Base-by-base conservation (phyloP, 73 alveolate species). In the Effrenium voratum region DNA sequence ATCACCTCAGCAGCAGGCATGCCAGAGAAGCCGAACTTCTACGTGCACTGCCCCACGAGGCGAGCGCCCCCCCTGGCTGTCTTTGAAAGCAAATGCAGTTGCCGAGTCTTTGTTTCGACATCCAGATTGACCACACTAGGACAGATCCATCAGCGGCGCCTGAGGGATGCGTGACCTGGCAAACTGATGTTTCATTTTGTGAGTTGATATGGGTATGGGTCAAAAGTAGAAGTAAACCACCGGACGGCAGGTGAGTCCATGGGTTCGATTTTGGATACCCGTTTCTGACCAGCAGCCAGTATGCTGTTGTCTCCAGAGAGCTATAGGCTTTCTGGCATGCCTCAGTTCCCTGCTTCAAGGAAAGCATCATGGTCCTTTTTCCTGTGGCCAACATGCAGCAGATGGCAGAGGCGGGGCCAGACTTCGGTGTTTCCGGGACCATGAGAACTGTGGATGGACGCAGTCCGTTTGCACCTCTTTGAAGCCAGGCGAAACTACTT, bases 21-120 rank as follows among this genome's bases (percentile, higher is more conserved):
- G 43, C 81, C 98, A 2, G 91, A 70, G 63, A 13, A 81, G 49
- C 98, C 98, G 52, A 91, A 91, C 86, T 91, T 91, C 81, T 91
- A 91, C 34, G 98, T 91, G 88, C 98, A 91, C 47, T 91, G 98
- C 68, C 98, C 98, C 57, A 91, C 88, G 63, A 91, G 98, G 98
- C 26, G 59, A 50, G 38, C n/a, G 24, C 41, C 10, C 36, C 50
- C 30, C 6, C 24, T n/a, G 16, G 84, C 28, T 73, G 34, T 15
- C 28, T 72, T 10, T 26, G 22, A 57, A 57, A 0, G 28, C 72
- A 57, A 1, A 57, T 57, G 72, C n/a, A 22, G 72, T 22, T 57
- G 72, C 72, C 16, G 3, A 22, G 16, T 57, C n/a, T 57, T 2
- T 57, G 16, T 57, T 57, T 57, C 16, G 28, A 57, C 3, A 57